Percentiles rank a stretch among this genome's conserved stretches.
These are phyloP conservation scores for Oryza brachyantha DNA, from an alignment of 176 grass and related monocot genomes.

Conservation along the genomic window DNA sequence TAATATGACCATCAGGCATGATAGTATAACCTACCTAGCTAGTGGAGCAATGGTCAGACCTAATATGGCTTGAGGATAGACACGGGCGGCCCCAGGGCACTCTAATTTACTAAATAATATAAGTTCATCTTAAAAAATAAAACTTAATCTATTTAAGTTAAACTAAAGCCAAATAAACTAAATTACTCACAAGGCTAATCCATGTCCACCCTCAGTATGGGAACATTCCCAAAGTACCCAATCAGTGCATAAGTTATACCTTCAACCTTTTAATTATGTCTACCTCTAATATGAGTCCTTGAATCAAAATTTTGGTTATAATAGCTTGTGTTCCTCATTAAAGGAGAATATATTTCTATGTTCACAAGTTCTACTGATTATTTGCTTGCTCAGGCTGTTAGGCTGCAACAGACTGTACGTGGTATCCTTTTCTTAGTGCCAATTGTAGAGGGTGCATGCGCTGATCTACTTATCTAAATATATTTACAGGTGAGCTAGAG, in stretches of 20 bases:
- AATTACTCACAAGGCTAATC: no score
- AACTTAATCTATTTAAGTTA: no score
- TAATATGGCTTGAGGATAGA: no score
- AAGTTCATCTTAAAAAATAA: no score
- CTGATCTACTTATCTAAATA: neutral
- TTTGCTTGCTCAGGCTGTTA: neutral
- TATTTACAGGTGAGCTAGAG: slow-evolving; percentile 21
- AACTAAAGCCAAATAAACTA: no score
- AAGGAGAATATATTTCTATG: neutral
- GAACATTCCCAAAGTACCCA: neutral
- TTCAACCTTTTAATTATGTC: neutral
- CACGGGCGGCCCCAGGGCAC: no score
- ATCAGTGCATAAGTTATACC: neutral
- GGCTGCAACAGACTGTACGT: neutral
- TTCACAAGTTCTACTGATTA: neutral
- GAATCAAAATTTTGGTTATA: neutral
- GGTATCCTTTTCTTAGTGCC: neutral
- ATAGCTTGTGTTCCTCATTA: neutral
- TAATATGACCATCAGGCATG: no score
- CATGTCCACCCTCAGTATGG: no score
- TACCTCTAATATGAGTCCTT: neutral
- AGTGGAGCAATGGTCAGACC: no score
- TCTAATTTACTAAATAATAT: no score
- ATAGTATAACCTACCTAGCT: no score
- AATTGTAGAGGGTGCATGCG: slow-evolving; percentile 15